A percentile compares a stretch with the other conserved stretches of the same genome.
phyloP scores from a whole-genome alignment of 2,329 filamentous ascomycete species.

The Aschersonia sp. region DNA sequence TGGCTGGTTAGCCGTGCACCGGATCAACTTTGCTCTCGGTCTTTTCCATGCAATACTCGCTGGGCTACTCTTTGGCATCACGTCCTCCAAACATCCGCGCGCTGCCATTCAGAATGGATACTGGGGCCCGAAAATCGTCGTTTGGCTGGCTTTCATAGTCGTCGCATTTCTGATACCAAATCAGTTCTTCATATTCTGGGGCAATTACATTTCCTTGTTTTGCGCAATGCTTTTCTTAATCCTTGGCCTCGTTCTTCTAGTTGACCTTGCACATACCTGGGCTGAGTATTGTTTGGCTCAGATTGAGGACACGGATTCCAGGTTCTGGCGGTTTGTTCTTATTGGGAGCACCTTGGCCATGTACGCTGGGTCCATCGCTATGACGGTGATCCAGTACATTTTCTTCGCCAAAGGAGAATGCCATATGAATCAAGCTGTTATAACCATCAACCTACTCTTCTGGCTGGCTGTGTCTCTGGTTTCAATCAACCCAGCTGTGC shows the following conservation, averaged over 20 bases:
- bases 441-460: slow-evolving; percentile 82
- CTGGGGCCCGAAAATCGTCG: slow-evolving; percentile 91
- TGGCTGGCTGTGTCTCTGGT: slow-evolving; percentile 68
- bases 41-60: slow-evolving; percentile 85
- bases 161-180: slow-evolving; percentile 94
- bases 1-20: slow-evolving; percentile 90
- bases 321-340: slow-evolving; percentile 69
- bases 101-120: slow-evolving; percentile 93
- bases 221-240: slow-evolving; percentile 89
- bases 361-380: slow-evolving; percentile 79
- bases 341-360: slow-evolving; percentile 88
- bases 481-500: slow-evolving; percentile 79
- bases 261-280: slow-evolving; percentile 93
- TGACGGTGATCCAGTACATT: slow-evolving; percentile 94
- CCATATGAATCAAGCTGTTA: slow-evolving; percentile 91
- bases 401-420: slow-evolving; percentile 79
- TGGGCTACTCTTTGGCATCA: slow-evolving; percentile 71
- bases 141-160: slow-evolving; percentile 77
- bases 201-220: slow-evolving; percentile 79
- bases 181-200: slow-evolving; percentile 87
- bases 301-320: slow-evolving; percentile 80
- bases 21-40: slow-evolving; percentile 94
- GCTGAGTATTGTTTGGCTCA: slow-evolving; percentile 89
- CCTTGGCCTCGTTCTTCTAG: slow-evolving; percentile 78
- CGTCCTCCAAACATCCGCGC: slow-evolving; percentile 72